phyloP scores from a whole-genome alignment of 768 basidiomycete species.

The Calocybe gangraenosa region DNA sequence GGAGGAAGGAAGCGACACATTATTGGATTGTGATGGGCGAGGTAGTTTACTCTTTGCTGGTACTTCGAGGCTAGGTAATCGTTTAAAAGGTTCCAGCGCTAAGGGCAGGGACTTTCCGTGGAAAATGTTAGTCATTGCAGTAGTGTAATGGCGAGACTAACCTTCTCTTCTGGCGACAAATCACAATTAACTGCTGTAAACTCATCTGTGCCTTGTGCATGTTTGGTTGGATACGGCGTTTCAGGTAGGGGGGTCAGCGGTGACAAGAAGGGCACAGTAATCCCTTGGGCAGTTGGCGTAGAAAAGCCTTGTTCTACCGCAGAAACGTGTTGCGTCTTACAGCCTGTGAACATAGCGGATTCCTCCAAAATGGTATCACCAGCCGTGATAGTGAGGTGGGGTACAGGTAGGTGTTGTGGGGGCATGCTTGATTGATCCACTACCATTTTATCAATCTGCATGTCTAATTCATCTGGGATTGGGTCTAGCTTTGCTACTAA shows the following conservation, averaged over 20 bases:
- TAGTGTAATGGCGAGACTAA: too few species aligned
- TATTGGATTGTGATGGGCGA: slow-evolving; percentile 22
- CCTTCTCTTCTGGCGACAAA: too few species aligned
- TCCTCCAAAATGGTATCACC: too few species aligned
- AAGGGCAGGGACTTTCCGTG: slow-evolving; percentile 1
- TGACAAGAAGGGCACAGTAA: slow-evolving; percentile 25
- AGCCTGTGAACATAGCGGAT: too few species aligned
- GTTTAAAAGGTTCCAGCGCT: slow-evolving; percentile 9
- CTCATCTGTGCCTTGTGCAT: slow-evolving; percentile 3
- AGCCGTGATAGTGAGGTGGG: too few species aligned
- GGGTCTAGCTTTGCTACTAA: slow-evolving; percentile 13
- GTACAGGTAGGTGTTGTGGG: neutral
- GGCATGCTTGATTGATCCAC: neutral
- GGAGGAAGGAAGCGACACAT: neutral
- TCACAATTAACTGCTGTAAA: too few species aligned
- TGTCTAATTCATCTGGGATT: slow-evolving; percentile 19
- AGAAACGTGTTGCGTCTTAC: too few species aligned
- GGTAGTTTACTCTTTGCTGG: slow-evolving; percentile 28
- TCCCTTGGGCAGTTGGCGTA: slow-evolving; percentile 18
- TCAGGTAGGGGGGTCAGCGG: slow-evolving; percentile 50
- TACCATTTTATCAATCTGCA: slow-evolving; percentile 21
- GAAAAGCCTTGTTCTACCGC: neutral
- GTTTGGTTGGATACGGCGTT: slow-evolving; percentile 33
- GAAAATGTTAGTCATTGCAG: neutral
- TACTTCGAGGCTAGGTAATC: slow-evolving; percentile 10